These are phyloP conservation scores for Ascochyta pisi DNA, from an alignment of 2,329 filamentous ascomycete species.

Conservation along the genomic window DNA sequence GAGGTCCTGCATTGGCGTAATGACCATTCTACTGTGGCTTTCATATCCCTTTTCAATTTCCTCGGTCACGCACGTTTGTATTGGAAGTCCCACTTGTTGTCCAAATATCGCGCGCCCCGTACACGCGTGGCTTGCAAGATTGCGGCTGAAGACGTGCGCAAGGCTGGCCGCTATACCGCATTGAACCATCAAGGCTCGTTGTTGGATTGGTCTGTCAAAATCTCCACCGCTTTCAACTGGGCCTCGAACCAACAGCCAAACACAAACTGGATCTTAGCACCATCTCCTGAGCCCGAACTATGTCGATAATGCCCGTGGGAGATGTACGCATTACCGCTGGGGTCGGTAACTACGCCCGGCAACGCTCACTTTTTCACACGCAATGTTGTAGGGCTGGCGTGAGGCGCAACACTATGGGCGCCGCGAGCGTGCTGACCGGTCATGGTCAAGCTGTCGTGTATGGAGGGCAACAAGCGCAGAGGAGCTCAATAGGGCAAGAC, in stretches of 20 bases:
- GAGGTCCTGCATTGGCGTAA: background rate
- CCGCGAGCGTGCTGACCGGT: background rate
- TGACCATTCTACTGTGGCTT: background rate
- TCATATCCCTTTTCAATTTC: background rate
- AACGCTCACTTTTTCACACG: background rate
- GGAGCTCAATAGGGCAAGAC: background rate
- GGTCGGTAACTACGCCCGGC: background rate
- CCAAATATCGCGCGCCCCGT: slow-evolving; percentile 12
- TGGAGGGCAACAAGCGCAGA: background rate
- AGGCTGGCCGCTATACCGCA: slow-evolving; percentile 2
- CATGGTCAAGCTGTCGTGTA: slow-evolving; percentile 4
- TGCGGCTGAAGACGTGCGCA: slow-evolving; percentile 8
- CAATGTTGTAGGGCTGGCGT: slow-evolving; percentile 5
- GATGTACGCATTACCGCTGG: background rate
- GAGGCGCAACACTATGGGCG: slow-evolving; percentile 8
- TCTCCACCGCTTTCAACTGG: slow-evolving; percentile 6
- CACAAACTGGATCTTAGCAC: background rate
- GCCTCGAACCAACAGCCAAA: slow-evolving; percentile 8
- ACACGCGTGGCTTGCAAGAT: slow-evolving; percentile 10
- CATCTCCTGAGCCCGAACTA: slow-evolving; percentile 3
- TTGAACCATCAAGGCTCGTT: background rate
- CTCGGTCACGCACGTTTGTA: slow-evolving; percentile 2
- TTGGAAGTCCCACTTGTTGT: slow-evolving; percentile 10
- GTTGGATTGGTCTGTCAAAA: slow-evolving; percentile 1
- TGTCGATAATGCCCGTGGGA: background rate